These are phyloP conservation scores for Zoysia matrella DNA, from an alignment of 202 grass and related monocot species.

Conservation along the genomic window DNA sequence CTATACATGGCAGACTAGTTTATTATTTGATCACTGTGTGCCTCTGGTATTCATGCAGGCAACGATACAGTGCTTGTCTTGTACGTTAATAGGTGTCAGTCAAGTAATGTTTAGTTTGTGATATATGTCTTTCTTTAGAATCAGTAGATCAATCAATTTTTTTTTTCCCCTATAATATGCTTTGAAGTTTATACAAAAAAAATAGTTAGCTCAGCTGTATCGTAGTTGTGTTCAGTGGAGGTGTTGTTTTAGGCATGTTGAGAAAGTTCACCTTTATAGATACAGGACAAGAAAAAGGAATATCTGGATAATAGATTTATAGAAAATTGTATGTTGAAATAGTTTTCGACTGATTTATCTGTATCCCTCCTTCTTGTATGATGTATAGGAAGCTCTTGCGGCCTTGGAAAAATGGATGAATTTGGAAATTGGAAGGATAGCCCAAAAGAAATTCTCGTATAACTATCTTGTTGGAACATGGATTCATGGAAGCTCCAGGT, in stretches of 20 bases:
- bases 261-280: slow-evolving; percentile 1
- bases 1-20: not conserved
- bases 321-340: slow-evolving; percentile 10
- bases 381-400: slow-evolving; percentile 21
- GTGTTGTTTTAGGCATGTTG: not conserved
- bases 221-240: slow-evolving; percentile 15
- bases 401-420: slow-evolving; percentile 4
- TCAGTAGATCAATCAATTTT: not conserved
- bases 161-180: not conserved
- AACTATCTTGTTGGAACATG: slow-evolving; percentile 1
- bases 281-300: not conserved
- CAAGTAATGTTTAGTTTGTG: slow-evolving; percentile 27
- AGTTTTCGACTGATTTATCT: slow-evolving; percentile 4
- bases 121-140: slow-evolving; percentile 10
- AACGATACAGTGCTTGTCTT: not conserved
- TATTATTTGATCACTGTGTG: not conserved
- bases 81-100: slow-evolving; percentile 16
- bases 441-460: not conserved
- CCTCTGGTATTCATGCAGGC: slow-evolving; percentile 23
- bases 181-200: not conserved
- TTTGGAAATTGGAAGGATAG: slow-evolving; percentile 4
- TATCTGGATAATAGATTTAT: not conserved
- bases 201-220: not conserved
- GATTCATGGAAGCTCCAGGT: not conserved
- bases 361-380: not conserved